Evolutionary conservation across 73 alveolate species (phyloP), one percentile per base, ranked within the genome.

Genomic region (Paramecium caudatum): DNA sequence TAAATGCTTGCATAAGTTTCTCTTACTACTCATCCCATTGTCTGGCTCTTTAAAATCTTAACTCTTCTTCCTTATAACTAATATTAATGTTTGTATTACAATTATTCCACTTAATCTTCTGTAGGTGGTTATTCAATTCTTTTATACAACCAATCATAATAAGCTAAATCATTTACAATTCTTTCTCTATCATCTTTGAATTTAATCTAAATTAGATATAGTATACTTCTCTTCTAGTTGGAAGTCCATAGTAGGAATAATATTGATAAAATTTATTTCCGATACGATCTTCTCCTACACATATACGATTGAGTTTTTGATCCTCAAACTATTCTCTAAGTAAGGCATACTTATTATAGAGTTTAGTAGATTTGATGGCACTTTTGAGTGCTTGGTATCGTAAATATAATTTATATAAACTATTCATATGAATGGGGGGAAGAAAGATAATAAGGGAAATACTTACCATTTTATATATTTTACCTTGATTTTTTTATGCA

Each of bases 161-260:
- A 85, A 9, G 92, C 92, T 85, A 85, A 86, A 85, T 85, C 90
- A 62, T 85, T 85, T 30, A 63, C 84, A 39, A 43, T 74, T 21
- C 65, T 62, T 34, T 78, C 80, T 13, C 30, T 43, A 62, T 86
- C 84, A 86, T 86, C 69, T 16, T 49, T 49, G 41, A 85, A 85
- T n/a, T 17, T 41, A 30, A 63, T 85, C 88, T 63, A 41, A 55
- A 41, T 39, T 5, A 8, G 1, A 1, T 33, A 16, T 36, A 85
- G 16, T 9, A 2, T 62, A 63, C 93, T 74, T 63, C 82, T 63
- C 90, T 85, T 25, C 80, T 69, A 23, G 88, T 85, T 12, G 90
- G 90, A 12, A 85, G 45, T 16, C 92, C 92, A 69, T 39, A 85
- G 15, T 47, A 78, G 41, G 81, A 62, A 78, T 85, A 85, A 25